Percentiles rank a stretch among this genome's conserved stretches.
These are phyloP conservation scores for Berkeleyomyces basicola DNA, from an alignment of 2,329 filamentous ascomycete genomes.

Conservation along the genomic window DNA sequence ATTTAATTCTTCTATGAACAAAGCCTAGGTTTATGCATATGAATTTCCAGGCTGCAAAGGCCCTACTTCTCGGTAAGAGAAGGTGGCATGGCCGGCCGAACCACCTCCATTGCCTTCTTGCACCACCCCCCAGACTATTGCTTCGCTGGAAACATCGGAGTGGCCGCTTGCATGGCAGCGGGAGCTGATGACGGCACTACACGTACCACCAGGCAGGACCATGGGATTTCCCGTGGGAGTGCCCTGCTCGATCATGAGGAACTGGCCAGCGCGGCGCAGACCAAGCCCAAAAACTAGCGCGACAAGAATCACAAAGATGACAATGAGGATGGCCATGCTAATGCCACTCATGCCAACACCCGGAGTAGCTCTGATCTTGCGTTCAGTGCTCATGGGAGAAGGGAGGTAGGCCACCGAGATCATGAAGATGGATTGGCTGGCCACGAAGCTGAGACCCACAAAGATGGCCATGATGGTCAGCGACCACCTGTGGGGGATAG, in stretches of 20 bases:
- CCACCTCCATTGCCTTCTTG: conserved; percentile 22
- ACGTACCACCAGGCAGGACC: conserved; percentile 29
- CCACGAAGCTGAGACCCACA: conserved; percentile 27
- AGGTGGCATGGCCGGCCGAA: conserved; percentile 28
- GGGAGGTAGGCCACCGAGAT: conserved; percentile 19
- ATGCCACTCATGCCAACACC: conserved; percentile 28
- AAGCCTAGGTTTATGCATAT: conserved; percentile 21
- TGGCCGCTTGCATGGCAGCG: conserved; percentile 27
- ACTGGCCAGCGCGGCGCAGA: conserved; percentile 24
- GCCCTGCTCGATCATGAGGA: conserved; percentile 22
- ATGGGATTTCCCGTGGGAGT: conserved; percentile 31
- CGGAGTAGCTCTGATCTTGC: conserved; percentile 15
- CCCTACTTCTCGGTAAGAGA: conserved; percentile 24
- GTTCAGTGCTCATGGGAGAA: conserved; percentile 13
- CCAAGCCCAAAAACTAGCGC: conserved; percentile 24
- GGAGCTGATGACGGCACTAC: conserved; percentile 35
- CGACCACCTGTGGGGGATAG: conserved; percentile 30
- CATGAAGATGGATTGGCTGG: conserved; percentile 29
- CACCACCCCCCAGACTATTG: conserved; percentile 31
- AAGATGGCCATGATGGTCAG: conserved; percentile 30
- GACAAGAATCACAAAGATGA: conserved; percentile 23
- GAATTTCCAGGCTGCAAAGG: conserved; percentile 22
- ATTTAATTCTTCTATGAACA: not conserved
- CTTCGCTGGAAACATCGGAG: conserved; percentile 19
- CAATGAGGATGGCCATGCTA: conserved; percentile 27